These are phyloP conservation scores for Protomyces gravidus DNA, from an alignment of 1,139 yeast genomes.

Conservation along the genomic window DNA sequence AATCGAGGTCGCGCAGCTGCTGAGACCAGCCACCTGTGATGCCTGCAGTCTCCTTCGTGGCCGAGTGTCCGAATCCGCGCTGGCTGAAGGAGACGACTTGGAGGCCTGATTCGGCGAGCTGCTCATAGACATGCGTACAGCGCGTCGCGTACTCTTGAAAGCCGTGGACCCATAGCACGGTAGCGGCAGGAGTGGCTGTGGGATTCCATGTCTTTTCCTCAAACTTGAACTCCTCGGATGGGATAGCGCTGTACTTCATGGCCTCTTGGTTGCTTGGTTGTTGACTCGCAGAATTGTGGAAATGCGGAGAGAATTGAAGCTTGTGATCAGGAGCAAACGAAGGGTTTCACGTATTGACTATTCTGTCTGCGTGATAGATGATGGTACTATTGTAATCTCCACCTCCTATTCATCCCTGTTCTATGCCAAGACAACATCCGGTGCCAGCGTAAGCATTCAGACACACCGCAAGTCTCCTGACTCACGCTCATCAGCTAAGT, in stretches of 20 bases:
- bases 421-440: no score
- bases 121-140: constrained; percentile 58
- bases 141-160: constrained; percentile 60
- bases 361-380: no score
- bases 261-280: no score
- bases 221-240: constrained; percentile 20
- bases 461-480: no score
- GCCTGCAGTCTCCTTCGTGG: constrained; percentile 54
- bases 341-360: no score
- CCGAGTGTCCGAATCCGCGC: constrained; percentile 81
- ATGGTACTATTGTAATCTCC: no score
- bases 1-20: constrained; percentile 66
- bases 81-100: constrained; percentile 78
- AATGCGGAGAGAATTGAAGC: no score
- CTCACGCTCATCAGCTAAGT: no score
- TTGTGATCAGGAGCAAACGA: no score
- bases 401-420: no score
- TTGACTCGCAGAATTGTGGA: no score
- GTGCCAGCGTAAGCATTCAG: no score
- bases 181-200: constrained; percentile 52
- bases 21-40: constrained; percentile 56
- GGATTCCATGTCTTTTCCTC: constrained; percentile 60
- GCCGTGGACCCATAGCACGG: constrained; percentile 51
- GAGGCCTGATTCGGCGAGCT: constrained; percentile 39
- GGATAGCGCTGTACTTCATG: constrained; percentile 26